phyloP scores from a whole-genome alignment of 1,284 basidiomycete species.

The Puccinia novopanici region DNA sequence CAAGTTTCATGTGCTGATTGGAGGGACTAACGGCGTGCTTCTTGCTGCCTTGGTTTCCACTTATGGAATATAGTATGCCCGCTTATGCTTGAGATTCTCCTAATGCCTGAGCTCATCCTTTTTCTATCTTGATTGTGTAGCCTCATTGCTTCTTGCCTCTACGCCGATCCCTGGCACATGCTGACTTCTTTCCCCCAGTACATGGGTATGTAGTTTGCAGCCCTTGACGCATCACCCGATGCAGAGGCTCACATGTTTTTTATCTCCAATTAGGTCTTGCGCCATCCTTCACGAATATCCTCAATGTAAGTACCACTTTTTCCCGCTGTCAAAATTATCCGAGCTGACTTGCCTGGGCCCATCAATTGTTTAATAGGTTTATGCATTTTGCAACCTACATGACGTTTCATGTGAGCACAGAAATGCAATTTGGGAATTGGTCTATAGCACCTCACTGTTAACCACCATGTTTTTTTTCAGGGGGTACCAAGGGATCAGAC shows the following conservation, averaged over 20 bases:
- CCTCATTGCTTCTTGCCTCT: slow-evolving; percentile 80
- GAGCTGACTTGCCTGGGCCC: slow-evolving; percentile 63
- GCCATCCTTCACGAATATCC: slow-evolving; percentile 86
- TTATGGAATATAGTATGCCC: slow-evolving; percentile 64
- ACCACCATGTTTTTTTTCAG: not conserved
- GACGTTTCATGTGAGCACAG: slow-evolving; percentile 39
- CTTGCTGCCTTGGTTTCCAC: slow-evolving; percentile 86
- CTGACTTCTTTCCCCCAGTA: slow-evolving; percentile 95
- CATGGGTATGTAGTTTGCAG: slow-evolving; percentile 60
- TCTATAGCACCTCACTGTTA: not conserved
- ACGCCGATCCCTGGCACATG: slow-evolving; percentile 98
- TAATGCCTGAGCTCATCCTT: not conserved
- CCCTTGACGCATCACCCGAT: not conserved
- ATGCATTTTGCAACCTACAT: too few relatives aligned
- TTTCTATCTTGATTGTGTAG: slow-evolving; percentile 60
- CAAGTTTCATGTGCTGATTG: slow-evolving; percentile 66
- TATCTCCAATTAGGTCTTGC: slow-evolving; percentile 68
- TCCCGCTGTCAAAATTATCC: slow-evolving; percentile 70
- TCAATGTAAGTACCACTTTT: slow-evolving; percentile 59
- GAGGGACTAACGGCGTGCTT: slow-evolving; percentile 75
- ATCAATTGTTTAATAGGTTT: slow-evolving; percentile 57
- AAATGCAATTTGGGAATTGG: not conserved
- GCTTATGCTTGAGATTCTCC: not conserved
- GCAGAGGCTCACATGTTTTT: not conserved
- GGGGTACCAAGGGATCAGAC: slow-evolving; percentile 96